These are phyloP conservation scores for Pseudogymnoascus sp. DNA, from an alignment of 2,329 filamentous ascomycete genomes.

Conservation along the genomic window DNA sequence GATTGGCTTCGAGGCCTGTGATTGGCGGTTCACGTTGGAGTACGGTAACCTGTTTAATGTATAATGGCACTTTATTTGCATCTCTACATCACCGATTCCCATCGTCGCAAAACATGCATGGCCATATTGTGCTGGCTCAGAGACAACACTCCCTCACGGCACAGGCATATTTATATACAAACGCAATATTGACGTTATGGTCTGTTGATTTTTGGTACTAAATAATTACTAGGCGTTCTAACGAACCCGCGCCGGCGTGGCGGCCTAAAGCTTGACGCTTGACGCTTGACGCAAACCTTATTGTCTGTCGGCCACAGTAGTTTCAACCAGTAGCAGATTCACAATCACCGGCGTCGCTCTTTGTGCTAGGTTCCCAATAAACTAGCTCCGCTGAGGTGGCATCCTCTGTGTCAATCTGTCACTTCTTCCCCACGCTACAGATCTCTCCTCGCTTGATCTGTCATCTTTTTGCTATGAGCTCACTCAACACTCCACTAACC, in stretches of 20 bases:
- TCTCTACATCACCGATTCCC: background rate
- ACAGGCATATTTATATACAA: background rate
- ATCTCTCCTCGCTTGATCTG: background rate
- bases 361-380: constrained; percentile 2
- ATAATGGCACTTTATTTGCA: background rate
- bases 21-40: background rate
- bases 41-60: background rate
- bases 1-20: constrained; percentile 6
- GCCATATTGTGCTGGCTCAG: background rate
- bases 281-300: constrained; percentile 1
- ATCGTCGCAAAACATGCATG: background rate
- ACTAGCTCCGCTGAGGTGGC: constrained; percentile 12
- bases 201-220: background rate
- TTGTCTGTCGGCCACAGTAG: background rate
- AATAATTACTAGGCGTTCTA: background rate
- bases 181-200: constrained; percentile 7
- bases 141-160: background rate
- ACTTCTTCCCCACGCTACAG: background rate
- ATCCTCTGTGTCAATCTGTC: constrained; percentile 4
- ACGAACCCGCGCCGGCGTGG: background rate
- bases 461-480: constrained; percentile 10
- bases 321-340: constrained; percentile 4
- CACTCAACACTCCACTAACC: background rate
- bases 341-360: constrained; percentile 12
- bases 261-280: constrained; percentile 1